Evolutionary conservation across 1,284 basidiomycete species (phyloP), one percentile per base, ranked within the genome.

Genomic region (Tremellales sp.): DNA sequence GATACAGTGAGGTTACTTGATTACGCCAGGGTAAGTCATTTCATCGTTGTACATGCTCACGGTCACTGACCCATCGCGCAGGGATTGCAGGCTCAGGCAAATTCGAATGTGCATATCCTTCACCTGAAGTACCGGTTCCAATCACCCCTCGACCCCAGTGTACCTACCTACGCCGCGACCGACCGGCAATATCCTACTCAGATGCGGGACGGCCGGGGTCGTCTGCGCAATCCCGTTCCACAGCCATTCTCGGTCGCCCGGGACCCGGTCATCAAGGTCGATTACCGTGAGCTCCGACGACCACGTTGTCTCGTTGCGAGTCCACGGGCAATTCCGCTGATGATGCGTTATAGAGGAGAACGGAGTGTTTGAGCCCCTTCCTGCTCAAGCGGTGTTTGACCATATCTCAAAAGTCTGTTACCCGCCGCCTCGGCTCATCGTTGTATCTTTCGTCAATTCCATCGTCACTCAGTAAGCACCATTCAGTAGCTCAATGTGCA

Each of bases 61-160:
- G 10, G 8, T 33, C 29, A 33, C 10, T 33, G n/a, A 33, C 8
- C n/a, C 10, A 33, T n/a, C 15, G 27, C 12, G 3, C 44, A 65
- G 60, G 31, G 27, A 19, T 45, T 63, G 8, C 49, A 53, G 8
- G 36, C 47, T 25, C 52, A 59, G 21, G 46, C 55, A 1, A 26
- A 53, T 4, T 37, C 51, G 5, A 66, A 68, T 40, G 64, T 68
- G 2, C 59, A 65, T 41, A 51, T 69, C 27, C 46, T 70, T 5
- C 69, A 72, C 40, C 45, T 72, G 22, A 72, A 72, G 51, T 72
- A 72, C 45, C 53, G 69, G 15, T 72, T 69, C 35, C 58, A 61
- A 42, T 49, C 51, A 15, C 39, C 48, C 5, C 7, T 23, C 39
- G 39, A 40, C 23, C 6, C 8, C n/a, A 15, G 39, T 12, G 17